These are phyloP conservation scores for Aspergillus latus DNA, from an alignment of 2,329 filamentous ascomycete genomes.

Conservation along the genomic window DNA sequence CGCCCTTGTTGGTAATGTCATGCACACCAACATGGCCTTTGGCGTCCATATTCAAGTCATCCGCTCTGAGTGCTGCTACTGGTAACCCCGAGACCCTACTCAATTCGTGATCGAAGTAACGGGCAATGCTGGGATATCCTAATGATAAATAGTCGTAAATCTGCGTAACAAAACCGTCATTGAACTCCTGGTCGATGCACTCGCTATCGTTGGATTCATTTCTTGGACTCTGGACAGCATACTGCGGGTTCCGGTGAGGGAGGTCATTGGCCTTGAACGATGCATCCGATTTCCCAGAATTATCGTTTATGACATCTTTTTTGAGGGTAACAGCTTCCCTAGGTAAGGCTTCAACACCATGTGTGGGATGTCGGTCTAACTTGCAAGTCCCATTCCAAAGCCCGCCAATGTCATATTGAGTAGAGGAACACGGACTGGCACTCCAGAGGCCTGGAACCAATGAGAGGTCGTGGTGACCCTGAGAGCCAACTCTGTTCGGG, in stretches of 20 bases:
- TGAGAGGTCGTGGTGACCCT: slow-evolving; percentile 49
- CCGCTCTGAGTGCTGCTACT: slow-evolving; percentile 66
- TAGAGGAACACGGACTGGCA: slow-evolving; percentile 61
- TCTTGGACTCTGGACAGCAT: not conserved
- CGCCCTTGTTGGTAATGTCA: slow-evolving; percentile 45
- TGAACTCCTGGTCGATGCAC: slow-evolving; percentile 65
- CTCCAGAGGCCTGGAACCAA: slow-evolving; percentile 70
- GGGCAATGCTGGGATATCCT: slow-evolving; percentile 83
- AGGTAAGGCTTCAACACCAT: slow-evolving; percentile 17
- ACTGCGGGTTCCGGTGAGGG: not conserved
- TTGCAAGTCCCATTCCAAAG: slow-evolving; percentile 47
- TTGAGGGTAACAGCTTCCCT: slow-evolving; percentile 29
- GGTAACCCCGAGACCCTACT: slow-evolving; percentile 73
- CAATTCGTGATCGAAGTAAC: slow-evolving; percentile 80
- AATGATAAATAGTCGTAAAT: slow-evolving; percentile 96
- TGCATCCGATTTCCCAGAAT: not conserved
- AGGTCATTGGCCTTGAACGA: not conserved
- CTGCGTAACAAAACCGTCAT: slow-evolving; percentile 84
- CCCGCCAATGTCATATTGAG: slow-evolving; percentile 36
- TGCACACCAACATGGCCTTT: slow-evolving; percentile 69
- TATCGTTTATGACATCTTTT: not conserved
- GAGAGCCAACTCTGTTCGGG: slow-evolving; percentile 52
- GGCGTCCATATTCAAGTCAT: slow-evolving; percentile 66
- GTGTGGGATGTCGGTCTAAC: slow-evolving; percentile 16
- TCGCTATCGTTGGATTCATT: slow-evolving; percentile 33